Percentiles rank a stretch among this genome's conserved stretches.
Evolutionary conservation across 345 rosid species (phyloP).

Genomic region (Salix caprea): DNA sequence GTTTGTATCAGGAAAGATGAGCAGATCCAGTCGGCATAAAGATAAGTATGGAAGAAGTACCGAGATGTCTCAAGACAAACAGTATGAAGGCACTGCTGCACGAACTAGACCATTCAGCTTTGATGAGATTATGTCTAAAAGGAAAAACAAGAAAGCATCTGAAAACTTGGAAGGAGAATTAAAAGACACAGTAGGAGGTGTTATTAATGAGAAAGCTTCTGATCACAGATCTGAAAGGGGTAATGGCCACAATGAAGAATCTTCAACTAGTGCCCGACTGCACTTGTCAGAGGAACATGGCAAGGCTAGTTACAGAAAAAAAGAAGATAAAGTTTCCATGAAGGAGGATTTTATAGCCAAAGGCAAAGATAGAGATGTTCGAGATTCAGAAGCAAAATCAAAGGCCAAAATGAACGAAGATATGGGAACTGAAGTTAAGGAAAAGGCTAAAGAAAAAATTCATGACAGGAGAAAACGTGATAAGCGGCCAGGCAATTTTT

Average conservation of each 20-base stretch:
- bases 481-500: constrained; percentile 27
- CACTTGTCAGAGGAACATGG: constrained; percentile 27
- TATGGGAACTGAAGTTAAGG: constrained; percentile 24
- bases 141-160: constrained; percentile 49
- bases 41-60: constrained; percentile 38
- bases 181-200: constrained; percentile 21
- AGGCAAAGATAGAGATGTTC: constrained; percentile 20
- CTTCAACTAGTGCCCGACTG: constrained; percentile 22
- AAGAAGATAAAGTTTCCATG: constrained; percentile 17
- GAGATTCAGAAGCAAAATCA: constrained; percentile 36
- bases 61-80: constrained; percentile 12
- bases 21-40: constrained; percentile 38
- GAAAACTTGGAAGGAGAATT: constrained; percentile 30
- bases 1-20: constrained; percentile 40
- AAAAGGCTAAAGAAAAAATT: constrained; percentile 29
- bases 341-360: constrained; percentile 13
- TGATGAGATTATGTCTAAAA: constrained; percentile 70
- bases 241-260: constrained; percentile 20
- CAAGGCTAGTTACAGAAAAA: constrained; percentile 31
- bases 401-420: constrained; percentile 39
- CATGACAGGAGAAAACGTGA: constrained; percentile 31
- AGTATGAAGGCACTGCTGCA: constrained; percentile 66
- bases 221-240: constrained; percentile 28
- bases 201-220: constrained; percentile 29
- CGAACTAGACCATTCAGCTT: constrained; percentile 78